Evolutionary conservation across 768 basidiomycete genomes (phyloP).

Genomic region (Serpula lacrymans): DNA sequence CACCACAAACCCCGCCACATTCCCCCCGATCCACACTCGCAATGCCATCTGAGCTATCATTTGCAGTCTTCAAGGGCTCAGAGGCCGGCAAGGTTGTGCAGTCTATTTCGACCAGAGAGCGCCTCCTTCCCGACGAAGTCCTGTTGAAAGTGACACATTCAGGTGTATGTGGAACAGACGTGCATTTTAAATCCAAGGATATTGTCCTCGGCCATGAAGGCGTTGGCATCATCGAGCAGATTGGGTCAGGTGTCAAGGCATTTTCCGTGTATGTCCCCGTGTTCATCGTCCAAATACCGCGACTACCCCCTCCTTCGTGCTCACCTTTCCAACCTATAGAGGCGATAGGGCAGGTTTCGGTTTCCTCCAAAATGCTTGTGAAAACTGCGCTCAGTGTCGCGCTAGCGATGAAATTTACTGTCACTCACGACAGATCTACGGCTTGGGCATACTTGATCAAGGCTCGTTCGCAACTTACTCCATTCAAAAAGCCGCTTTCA

Average conservation of each 20-base stretch:
- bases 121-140: constrained; percentile 24
- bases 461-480: constrained; percentile 35
- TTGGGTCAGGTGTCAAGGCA: constrained; percentile 25
- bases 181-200: constrained; percentile 26
- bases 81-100: constrained; percentile 15
- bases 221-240: constrained; percentile 28
- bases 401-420: constrained; percentile 30
- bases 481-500: constrained; percentile 29
- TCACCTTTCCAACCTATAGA: constrained; percentile 10
- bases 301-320: too few relatives aligned
- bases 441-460: constrained; percentile 22
- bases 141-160: constrained; percentile 29
- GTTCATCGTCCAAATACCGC: not conserved
- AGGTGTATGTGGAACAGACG: constrained; percentile 38
- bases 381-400: constrained; percentile 30
- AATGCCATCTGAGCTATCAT: too few relatives aligned
- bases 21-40: too few relatives aligned
- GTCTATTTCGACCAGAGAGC: constrained; percentile 9
- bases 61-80: constrained; percentile 30
- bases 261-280: constrained; percentile 31
- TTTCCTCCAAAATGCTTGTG: constrained; percentile 29
- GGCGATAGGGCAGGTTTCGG: constrained; percentile 38
- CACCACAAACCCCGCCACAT: too few relatives aligned
- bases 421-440: constrained; percentile 20
- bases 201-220: constrained; percentile 42